Evolutionary conservation across 2,329 filamentous ascomycete species (phyloP), one percentile per base, ranked within the genome.

Genomic region (Ceratocystis albifundus): DNA sequence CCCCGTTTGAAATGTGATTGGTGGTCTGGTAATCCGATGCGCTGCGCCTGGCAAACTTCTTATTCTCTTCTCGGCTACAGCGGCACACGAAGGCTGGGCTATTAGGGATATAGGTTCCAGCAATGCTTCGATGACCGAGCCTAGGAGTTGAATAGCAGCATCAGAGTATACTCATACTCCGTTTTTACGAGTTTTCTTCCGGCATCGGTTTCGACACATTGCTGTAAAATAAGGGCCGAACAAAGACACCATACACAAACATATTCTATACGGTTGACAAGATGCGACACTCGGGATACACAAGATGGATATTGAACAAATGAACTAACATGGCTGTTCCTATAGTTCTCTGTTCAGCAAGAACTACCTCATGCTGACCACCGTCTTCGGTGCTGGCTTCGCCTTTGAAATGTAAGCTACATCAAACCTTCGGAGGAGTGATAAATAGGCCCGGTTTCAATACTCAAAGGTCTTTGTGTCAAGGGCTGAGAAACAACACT

Each of bases 321-420:
- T 57, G 36, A 66, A 48, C 61, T 59, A 48, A 64, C 62, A 44
- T 46, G 46, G 22, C 6, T 22, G 17, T 36, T 50, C 25, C 25
- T 69, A 71, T 78, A 97, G 94, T 81, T 78, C 85, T 74, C 74
- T 97, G 72, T 87, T 97, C 82, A 87, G 88, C 77, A 87, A 84
- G 76, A 99, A 99, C 82, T 88, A 83, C 73, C 82, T 88, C 76
- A 96, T 96, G 85, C 82, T 99, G 73, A 87, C 85, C 71, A 83
- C 86, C 70, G 89, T 99, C 75, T 99, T 99, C 76, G 84, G 80
- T 71, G 83, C 85, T 71, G 93, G 92, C 71, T 99, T 99, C 75
- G 89, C 83, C 70, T 91, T 96, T 75, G 90, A 97, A 81, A 83
- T 99, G 94, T 99, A 85, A 75, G 89, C 79, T 70, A 4, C 41